Evolutionary conservation across 768 basidiomycete genomes (phyloP), one percentile per base, ranked within the genome.

Genomic region (Mycena metata): DNA sequence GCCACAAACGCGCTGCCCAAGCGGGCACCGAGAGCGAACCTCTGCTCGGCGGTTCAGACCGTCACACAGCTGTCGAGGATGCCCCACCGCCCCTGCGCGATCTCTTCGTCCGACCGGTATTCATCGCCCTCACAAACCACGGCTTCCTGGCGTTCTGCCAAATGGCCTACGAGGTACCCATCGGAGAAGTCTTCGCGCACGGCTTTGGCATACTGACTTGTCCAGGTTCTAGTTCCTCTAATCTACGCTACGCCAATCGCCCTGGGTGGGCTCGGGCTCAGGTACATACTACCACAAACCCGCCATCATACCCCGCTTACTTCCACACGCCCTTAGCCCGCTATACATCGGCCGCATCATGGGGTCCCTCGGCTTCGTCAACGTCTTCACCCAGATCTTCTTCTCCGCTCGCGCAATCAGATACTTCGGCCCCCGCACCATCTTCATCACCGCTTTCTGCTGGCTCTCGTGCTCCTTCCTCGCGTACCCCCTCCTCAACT

Each of bases 261-360:
- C 15, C 76, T 82, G 6, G 88, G 88, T 26, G 88, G 88, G 0
- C 82, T 88, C 30, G 87, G 86, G 13, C 77, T 90, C 6, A 68
- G 59, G 66, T 43, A n/a, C 17, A 58, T 36, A 10, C 35, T 45
- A 7, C 23, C 30, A 30, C 30, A 30, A 30, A 30, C 50, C 35
- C 5, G 13, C 0, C 12, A 1, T 2, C n/a, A 45, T 19, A 10
- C 13, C 3, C 16, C 2, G 17, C 19, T 23, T 0, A 66, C 21
- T 39, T 16, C 7, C 11, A 3, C 19, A 1, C 36, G 30, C 30
- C 30, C 30, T 30, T 30, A 75, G 79, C 30, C 85, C 89, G 5
- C 79, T 81, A 9, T 69, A 72, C 15, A 89, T 90, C 43, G 88
- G 88, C 11, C 78, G 79, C 39, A 83, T 87, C 54, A 81, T 88